These are phyloP conservation scores for Boletus edulis DNA, from an alignment of 768 basidiomycete species.

Conservation along the genomic window DNA sequence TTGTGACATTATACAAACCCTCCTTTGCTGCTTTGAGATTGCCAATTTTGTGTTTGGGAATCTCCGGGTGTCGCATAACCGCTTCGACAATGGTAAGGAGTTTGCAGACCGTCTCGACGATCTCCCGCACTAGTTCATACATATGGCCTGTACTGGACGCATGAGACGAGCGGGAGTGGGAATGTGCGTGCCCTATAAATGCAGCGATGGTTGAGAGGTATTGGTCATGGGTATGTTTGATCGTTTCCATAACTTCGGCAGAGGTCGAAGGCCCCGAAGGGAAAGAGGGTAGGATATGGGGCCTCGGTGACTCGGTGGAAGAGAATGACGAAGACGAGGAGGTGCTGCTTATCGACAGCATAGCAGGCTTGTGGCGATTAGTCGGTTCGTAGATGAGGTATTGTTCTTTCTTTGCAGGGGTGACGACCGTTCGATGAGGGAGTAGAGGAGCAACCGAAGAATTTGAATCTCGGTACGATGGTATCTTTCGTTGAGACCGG, in stretches of 20 bases:
- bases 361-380: conserved; percentile 42
- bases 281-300: conserved; percentile 50
- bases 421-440: conserved; percentile 28
- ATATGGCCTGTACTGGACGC: conserved; percentile 91
- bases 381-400: conserved; percentile 37
- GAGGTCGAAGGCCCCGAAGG: conserved; percentile 72
- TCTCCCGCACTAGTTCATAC: conserved; percentile 93
- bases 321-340: conserved; percentile 71
- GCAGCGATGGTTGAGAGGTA: conserved; percentile 94
- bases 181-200: conserved; percentile 96
- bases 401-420: conserved; percentile 38
- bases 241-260: conserved; percentile 67
- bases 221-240: conserved; percentile 84
- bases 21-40: conserved; percentile 73
- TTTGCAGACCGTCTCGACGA: conserved; percentile 91
- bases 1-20: conserved; percentile 80
- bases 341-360: conserved; percentile 63
- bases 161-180: conserved; percentile 85
- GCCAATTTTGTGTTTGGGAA: conserved; percentile 60
- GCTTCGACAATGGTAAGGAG: conserved; percentile 89
- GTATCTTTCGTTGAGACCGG: conserved; percentile 31
- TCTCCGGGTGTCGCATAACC: conserved; percentile 72
- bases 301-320: conserved; percentile 52
- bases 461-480: conserved; percentile 37
- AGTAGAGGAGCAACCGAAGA: conserved; percentile 35